Conservation (phyloP, 2,329 filamentous ascomycete genomes). For the Stemphylium beticola region DNA sequence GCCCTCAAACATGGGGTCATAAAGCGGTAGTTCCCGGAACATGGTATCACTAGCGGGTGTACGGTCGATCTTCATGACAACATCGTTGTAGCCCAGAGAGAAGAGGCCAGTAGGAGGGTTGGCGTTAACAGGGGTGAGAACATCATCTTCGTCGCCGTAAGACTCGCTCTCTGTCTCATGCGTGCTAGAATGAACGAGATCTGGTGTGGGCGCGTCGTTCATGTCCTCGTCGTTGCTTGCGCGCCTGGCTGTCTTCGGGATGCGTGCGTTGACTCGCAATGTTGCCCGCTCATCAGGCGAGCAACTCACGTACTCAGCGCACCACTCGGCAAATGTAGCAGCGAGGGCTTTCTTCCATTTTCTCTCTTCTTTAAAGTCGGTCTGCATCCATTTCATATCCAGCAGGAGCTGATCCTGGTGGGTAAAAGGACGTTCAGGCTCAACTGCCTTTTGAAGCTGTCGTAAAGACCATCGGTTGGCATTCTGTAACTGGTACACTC, state of each 20-base stretch:
- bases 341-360: slow-evolving; percentile 91
- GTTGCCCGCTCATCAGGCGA: slow-evolving; percentile 66
- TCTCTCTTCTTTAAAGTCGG: slow-evolving; percentile 90
- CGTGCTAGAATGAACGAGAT: slow-evolving; percentile 46
- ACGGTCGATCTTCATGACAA: slow-evolving; percentile 77
- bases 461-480: slow-evolving; percentile 91
- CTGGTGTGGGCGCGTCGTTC: slow-evolving; percentile 49
- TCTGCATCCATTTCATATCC: slow-evolving; percentile 98
- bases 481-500: slow-evolving; percentile 90
- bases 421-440: slow-evolving; percentile 76
- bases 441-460: slow-evolving; percentile 82
- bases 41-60: slow-evolving; percentile 78
- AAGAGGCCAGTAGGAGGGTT: slow-evolving; percentile 79
- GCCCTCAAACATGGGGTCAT: slow-evolving; percentile 56
- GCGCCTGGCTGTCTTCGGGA: slow-evolving; percentile 23
- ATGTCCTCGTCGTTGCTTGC: slow-evolving; percentile 36
- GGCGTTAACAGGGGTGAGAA: slow-evolving; percentile 51
- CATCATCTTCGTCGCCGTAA: slow-evolving; percentile 49
- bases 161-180: slow-evolving; percentile 50
- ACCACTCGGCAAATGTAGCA: slow-evolving; percentile 79
- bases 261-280: slow-evolving; percentile 70
- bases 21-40: slow-evolving; percentile 81
- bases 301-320: slow-evolving; percentile 79
- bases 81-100: slow-evolving; percentile 78
- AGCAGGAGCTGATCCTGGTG: slow-evolving; percentile 88